phyloP scores from a whole-genome alignment of 2,329 filamentous ascomycete genomes.

The Ampelomyces quisqualis region DNA sequence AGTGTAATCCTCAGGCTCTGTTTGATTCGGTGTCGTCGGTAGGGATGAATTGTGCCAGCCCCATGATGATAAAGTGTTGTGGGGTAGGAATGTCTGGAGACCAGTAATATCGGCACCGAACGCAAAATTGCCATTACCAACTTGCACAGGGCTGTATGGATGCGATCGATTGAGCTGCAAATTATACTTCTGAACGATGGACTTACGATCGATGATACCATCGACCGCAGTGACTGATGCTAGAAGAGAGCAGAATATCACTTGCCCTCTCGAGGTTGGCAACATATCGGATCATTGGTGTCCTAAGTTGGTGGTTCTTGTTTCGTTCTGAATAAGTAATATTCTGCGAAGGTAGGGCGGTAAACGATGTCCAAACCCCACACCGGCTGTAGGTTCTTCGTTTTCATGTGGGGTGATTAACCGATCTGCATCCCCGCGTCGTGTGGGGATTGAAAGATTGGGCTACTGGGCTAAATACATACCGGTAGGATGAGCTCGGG shows the following conservation, averaged over 20 bases:
- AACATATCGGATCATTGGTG: too few relatives aligned
- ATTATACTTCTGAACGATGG: constrained; percentile 46
- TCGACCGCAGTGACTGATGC: not conserved
- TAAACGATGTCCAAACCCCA: too few relatives aligned
- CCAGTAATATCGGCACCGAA: constrained; percentile 52
- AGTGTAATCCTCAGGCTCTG: constrained; percentile 42
- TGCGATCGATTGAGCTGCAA: constrained; percentile 53
- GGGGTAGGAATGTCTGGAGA: constrained; percentile 49
- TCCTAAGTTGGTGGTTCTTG: too few relatives aligned
- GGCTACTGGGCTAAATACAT: too few relatives aligned
- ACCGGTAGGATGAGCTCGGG: too few relatives aligned
- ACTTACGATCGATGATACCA: constrained; percentile 31
- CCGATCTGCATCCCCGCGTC: too few relatives aligned
- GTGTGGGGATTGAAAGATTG: too few relatives aligned
- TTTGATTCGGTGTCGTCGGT: constrained; percentile 43
- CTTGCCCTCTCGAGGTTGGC: not conserved
- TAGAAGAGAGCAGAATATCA: not conserved
- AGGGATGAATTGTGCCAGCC: constrained; percentile 51
- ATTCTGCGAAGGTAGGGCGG: too few relatives aligned
- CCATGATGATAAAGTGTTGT: constrained; percentile 49
- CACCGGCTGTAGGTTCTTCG: too few relatives aligned
- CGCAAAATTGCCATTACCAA: constrained; percentile 53
- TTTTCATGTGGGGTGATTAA: too few relatives aligned
- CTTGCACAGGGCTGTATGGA: constrained; percentile 54
- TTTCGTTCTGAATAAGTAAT: too few relatives aligned